Percentiles rank a stretch among this genome's conserved stretches.
Evolutionary conservation across 2,329 filamentous ascomycete species (phyloP).

Genomic region (Hypoxylon sp.): DNA sequence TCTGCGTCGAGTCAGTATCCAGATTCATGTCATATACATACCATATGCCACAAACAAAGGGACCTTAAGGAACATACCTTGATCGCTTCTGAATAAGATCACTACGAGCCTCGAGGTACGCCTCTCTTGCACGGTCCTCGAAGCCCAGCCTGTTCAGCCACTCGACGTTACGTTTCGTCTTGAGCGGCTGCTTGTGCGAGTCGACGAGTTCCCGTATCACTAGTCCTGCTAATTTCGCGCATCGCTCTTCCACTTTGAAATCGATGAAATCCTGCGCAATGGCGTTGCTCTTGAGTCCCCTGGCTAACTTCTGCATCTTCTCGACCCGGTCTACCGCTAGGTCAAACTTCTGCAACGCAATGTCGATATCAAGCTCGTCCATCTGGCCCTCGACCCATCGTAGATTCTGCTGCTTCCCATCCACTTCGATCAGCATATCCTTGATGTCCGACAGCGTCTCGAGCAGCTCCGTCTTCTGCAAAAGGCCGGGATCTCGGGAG

Average conservation of each 20-base stretch:
- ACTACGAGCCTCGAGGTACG: constrained; percentile 82
- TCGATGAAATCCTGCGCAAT: constrained; percentile 92
- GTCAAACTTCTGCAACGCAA: constrained; percentile 89
- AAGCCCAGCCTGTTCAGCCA: constrained; percentile 90
- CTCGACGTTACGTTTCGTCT: constrained; percentile 80
- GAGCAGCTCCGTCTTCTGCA: constrained; percentile 81
- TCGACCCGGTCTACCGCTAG: constrained; percentile 84
- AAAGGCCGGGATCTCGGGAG: constrained; percentile 75
- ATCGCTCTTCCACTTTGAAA: constrained; percentile 88
- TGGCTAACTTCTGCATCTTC: constrained; percentile 80
- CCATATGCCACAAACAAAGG: too few species aligned
- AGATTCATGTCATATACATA: constrained; percentile 1
- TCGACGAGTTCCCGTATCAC: constrained; percentile 80
- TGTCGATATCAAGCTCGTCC: constrained; percentile 94
- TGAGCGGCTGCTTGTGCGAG: constrained; percentile 76
- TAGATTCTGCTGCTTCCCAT: constrained; percentile 94
- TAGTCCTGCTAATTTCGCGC: constrained; percentile 76
- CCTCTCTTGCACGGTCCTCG: constrained; percentile 86
- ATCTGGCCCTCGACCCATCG: constrained; percentile 96
- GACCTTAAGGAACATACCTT: constrained; percentile 62
- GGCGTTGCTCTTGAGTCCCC: constrained; percentile 81
- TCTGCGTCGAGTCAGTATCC: constrained; percentile 54
- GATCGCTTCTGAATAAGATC: constrained; percentile 82
- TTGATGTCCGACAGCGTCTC: constrained; percentile 81
- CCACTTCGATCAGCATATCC: constrained; percentile 92